phyloP scores from a whole-genome alignment of 2,329 filamentous ascomycete species.

The Chalara sp. region DNA sequence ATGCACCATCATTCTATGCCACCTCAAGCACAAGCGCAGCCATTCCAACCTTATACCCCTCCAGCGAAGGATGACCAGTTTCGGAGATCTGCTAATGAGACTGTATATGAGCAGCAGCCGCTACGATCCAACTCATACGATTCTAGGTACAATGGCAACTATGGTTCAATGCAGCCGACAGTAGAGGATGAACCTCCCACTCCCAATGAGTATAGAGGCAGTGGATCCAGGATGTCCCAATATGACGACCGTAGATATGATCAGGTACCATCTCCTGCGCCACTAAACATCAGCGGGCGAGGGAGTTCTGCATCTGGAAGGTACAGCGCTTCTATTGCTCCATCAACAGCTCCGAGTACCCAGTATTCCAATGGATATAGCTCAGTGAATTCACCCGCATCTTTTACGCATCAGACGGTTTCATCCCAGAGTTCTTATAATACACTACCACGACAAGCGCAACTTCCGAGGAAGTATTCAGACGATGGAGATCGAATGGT shows the following conservation, averaged over 20 bases:
- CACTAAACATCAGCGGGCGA: conserved; percentile 22
- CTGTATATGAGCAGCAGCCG: conserved; percentile 21
- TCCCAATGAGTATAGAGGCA: conserved; percentile 16
- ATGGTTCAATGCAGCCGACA: conserved; percentile 38
- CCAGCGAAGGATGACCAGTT: conserved; percentile 18
- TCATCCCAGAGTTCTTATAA: conserved; percentile 21
- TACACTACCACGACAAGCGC: conserved; percentile 13
- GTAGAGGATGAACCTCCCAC: conserved; percentile 35
- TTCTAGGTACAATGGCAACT: conserved; percentile 29
- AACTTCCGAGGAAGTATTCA: conserved; percentile 16
- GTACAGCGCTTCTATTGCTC: conserved; percentile 15
- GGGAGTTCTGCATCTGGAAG: conserved; percentile 18
- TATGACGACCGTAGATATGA: conserved; percentile 20
- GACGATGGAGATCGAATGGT: conserved; percentile 8
- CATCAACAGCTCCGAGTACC: conserved; percentile 11
- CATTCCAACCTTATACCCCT: conserved; percentile 24
- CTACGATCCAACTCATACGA: conserved; percentile 28
- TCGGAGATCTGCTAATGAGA: conserved; percentile 14
- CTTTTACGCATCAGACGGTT: conserved; percentile 18
- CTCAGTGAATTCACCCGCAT: conserved; percentile 17
- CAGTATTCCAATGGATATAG: conserved; percentile 20
- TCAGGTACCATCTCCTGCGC: conserved; percentile 23
- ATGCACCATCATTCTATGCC: conserved; percentile 19
- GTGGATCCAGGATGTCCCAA: conserved; percentile 14
- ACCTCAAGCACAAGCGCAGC: conserved; percentile 15